Percentiles rank a stretch among this genome's conserved stretches.
These are phyloP conservation scores for Diophrys appendiculata DNA, from an alignment of 73 alveolate species.

Conservation along the genomic window DNA sequence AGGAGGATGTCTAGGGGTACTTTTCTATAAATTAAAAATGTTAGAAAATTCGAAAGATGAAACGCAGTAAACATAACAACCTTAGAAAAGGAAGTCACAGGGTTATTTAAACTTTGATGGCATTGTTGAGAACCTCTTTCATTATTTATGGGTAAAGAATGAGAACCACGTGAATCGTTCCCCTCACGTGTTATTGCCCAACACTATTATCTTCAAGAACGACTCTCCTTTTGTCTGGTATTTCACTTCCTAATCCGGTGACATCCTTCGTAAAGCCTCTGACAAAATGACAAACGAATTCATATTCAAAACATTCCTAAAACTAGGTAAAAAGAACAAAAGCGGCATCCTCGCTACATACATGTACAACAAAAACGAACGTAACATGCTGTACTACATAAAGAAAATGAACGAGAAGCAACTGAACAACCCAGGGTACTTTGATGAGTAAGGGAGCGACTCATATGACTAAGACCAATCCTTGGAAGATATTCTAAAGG, in stretches of 20 bases:
- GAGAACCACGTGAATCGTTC: neutral
- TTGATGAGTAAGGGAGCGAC: neutral
- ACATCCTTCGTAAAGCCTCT: conserved; percentile 39
- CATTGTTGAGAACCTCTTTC: conserved; percentile 6
- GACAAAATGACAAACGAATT: conserved; percentile 58
- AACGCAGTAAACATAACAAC: too few species aligned
- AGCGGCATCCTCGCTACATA: conserved; percentile 88
- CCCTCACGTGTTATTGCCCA: conserved; percentile 75
- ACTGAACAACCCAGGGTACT: conserved; percentile 1
- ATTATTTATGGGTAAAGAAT: neutral
- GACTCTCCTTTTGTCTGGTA: conserved; percentile 86
- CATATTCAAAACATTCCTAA: conserved; percentile 73
- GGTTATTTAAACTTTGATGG: conserved; percentile 1
- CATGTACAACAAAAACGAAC: conserved; percentile 59
- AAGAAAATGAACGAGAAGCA: neutral
- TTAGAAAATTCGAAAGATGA: too few species aligned
- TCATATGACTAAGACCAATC: neutral
- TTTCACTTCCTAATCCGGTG: conserved; percentile 69
- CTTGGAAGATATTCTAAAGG: too few species aligned
- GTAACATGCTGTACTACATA: conserved; percentile 24
- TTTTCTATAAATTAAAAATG: too few species aligned
- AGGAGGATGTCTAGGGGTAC: too few species aligned
- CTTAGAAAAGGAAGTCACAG: too few species aligned
- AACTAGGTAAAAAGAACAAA: conserved; percentile 58
- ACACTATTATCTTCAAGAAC: conserved; percentile 73